Percentiles rank a stretch among this genome's conserved stretches.
Evolutionary conservation across 129 eudicot genomes (phyloP).

Genomic region (Helianthus tuberosus): DNA sequence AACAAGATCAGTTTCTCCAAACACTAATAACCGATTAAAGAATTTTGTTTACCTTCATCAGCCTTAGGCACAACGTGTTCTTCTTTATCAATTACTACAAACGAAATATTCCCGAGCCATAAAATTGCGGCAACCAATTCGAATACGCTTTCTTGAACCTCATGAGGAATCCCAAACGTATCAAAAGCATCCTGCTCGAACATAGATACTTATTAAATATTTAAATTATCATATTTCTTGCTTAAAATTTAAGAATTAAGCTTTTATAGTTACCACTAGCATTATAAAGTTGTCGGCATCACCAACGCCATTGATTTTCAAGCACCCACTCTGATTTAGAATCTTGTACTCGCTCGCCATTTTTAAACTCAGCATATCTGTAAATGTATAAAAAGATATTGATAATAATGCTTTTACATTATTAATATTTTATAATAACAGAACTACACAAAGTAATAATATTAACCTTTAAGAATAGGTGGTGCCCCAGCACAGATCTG

Average conservation of each 20-base stretch:
- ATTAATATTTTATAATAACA: not conserved
- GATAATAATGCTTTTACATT: not conserved
- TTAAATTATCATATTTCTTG: constrained; percentile 8
- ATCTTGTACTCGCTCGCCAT: constrained; percentile 67
- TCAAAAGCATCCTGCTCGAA: constrained; percentile 68
- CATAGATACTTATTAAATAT: constrained; percentile 14
- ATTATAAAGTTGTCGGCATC: constrained; percentile 66
- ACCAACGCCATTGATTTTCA: constrained; percentile 65
- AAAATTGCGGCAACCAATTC: constrained; percentile 86
- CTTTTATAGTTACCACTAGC: constrained; percentile 57
- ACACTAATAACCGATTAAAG: not conserved
- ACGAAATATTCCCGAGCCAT: constrained; percentile 93
- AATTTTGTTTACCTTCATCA: constrained; percentile 66
- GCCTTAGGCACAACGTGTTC: constrained; percentile 60
- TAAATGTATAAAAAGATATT: constrained; percentile 5
- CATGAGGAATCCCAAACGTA: constrained; percentile 46
- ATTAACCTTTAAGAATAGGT: constrained; percentile 65
- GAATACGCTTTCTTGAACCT: constrained; percentile 69
- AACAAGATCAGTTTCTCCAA: not conserved
- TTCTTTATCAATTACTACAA: constrained; percentile 61
- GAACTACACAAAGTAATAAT: not conserved
- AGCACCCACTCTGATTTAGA: constrained; percentile 84
- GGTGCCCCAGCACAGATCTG: constrained; percentile 97
- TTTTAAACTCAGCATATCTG: constrained; percentile 78
- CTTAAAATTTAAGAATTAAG: constrained; percentile 12